phyloP scores from a whole-genome alignment of 352 stramenopile species.

The Pythium chondricola region DNA sequence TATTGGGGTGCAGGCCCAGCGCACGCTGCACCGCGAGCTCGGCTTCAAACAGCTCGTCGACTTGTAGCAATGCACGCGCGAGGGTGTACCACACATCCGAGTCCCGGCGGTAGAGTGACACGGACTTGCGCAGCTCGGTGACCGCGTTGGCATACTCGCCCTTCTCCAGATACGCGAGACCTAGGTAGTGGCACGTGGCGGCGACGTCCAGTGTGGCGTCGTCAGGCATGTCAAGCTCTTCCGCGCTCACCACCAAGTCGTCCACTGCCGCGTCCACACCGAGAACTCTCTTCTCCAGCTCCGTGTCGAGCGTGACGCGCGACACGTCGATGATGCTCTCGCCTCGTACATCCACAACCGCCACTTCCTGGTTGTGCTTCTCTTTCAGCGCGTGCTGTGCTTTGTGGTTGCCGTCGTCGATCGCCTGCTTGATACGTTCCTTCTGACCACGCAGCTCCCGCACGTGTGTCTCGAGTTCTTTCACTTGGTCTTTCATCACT shows the following conservation, averaged over 20 bases:
- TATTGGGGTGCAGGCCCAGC: slow-evolving; percentile 42
- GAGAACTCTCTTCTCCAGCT: slow-evolving; percentile 32
- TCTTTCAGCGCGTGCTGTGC: slow-evolving; percentile 34
- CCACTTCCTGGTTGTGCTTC: slow-evolving; percentile 26
- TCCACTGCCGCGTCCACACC: slow-evolving; percentile 25
- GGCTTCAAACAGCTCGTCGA: slow-evolving; percentile 52
- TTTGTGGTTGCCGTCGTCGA: slow-evolving; percentile 41
- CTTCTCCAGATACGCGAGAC: slow-evolving; percentile 63
- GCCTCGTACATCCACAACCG: slow-evolving; percentile 36
- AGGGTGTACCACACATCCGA: slow-evolving; percentile 75
- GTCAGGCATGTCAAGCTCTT: slow-evolving; percentile 20
- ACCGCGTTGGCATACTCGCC: slow-evolving; percentile 49
- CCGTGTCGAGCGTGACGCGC: slow-evolving; percentile 40
- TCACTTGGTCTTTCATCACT: slow-evolving; percentile 63
- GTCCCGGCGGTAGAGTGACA: slow-evolving; percentile 56
- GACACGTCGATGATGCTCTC: slow-evolving; percentile 65
- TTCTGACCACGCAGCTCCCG: slow-evolving; percentile 57
- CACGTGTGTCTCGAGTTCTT: slow-evolving; percentile 60
- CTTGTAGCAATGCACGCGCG: slow-evolving; percentile 48
- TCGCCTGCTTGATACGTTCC: slow-evolving; percentile 39
- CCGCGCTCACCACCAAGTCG: slow-evolving; percentile 14
- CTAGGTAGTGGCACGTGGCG: slow-evolving; percentile 67
- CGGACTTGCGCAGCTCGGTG: slow-evolving; percentile 64
- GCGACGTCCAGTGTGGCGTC: slow-evolving; percentile 54
- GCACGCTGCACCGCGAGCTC: slow-evolving; percentile 57